phyloP scores from a whole-genome alignment of 1,284 basidiomycete genomes.

The Tremellales sp. region DNA sequence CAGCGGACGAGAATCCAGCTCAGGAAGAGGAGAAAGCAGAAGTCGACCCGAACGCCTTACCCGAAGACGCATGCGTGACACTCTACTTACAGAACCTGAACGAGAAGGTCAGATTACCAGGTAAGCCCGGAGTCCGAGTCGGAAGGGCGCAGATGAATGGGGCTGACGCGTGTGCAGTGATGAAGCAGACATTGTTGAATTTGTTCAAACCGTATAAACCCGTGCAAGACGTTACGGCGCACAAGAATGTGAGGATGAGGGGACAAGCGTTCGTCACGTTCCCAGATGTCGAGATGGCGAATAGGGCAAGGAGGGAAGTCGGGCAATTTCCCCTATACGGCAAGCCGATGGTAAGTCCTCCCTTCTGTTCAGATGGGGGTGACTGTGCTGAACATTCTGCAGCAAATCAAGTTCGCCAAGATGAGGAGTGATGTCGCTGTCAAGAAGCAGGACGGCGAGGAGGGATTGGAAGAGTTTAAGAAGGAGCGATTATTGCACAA shows the following conservation, averaged over 20 bases:
- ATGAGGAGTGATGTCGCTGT: slow-evolving; percentile 87
- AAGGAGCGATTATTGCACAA: slow-evolving; percentile 69
- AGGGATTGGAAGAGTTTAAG: slow-evolving; percentile 70
- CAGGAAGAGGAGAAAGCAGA: slow-evolving; percentile 17
- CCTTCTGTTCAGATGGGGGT: background rate
- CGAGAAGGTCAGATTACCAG: slow-evolving; percentile 86
- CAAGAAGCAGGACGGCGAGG: slow-evolving; percentile 61
- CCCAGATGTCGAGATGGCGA: slow-evolving; percentile 69
- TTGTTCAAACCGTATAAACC: slow-evolving; percentile 92
- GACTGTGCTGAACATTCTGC: background rate
- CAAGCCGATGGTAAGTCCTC: slow-evolving; percentile 76
- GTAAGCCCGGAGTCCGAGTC: slow-evolving; percentile 49
- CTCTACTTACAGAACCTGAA: slow-evolving; percentile 97
- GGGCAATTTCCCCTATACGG: slow-evolving; percentile 92
- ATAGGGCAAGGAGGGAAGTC: slow-evolving; percentile 86
- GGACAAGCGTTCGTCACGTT: slow-evolving; percentile 98
- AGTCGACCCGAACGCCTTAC: slow-evolving; percentile 34
- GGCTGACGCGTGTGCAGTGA: slow-evolving; percentile 53
- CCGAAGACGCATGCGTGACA: slow-evolving; percentile 64
- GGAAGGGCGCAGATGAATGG: background rate
- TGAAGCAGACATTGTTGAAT: slow-evolving; percentile 81
- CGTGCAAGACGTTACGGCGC: slow-evolving; percentile 86
- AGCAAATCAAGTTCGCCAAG: slow-evolving; percentile 92
- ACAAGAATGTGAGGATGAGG: slow-evolving; percentile 90
- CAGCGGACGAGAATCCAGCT: background rate